A percentile compares a stretch with the other conserved stretches of the same genome.
Evolutionary conservation across 2,329 filamentous ascomycete genomes (phyloP).

Genomic region (Lecanicillium sp.): DNA sequence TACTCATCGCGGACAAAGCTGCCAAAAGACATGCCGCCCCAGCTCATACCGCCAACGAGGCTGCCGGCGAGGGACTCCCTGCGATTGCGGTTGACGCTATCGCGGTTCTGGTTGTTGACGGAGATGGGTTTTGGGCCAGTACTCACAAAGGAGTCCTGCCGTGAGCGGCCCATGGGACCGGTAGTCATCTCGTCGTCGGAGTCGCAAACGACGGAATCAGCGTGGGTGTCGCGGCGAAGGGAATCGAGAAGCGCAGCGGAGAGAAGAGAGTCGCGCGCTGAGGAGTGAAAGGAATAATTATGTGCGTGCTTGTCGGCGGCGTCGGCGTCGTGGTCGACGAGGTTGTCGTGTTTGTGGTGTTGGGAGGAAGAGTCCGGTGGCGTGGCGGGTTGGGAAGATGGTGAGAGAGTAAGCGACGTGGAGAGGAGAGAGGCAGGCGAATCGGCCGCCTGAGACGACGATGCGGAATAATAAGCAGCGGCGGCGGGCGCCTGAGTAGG

Average conservation of each 20-base stretch:
- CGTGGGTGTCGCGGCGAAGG: constrained; percentile 21
- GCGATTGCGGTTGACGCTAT: constrained; percentile 49
- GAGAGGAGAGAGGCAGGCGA: constrained; percentile 14
- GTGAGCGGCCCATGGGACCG: constrained; percentile 49
- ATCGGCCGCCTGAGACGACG: constrained; percentile 6
- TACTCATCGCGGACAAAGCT: constrained; percentile 98
- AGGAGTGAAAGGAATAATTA: not conserved
- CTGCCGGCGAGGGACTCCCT: constrained; percentile 59
- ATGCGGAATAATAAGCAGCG: constrained; percentile 18
- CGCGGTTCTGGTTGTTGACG: constrained; percentile 58
- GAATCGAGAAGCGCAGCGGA: constrained; percentile 21
- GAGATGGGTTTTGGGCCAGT: constrained; percentile 61
- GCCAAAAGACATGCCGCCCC: constrained; percentile 91
- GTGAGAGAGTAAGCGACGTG: constrained; percentile 18
- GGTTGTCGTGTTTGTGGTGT: constrained; percentile 17
- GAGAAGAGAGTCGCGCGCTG: constrained; percentile 17
- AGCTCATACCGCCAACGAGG: constrained; percentile 81
- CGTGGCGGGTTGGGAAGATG: constrained; percentile 20
- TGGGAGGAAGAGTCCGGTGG: constrained; percentile 14
- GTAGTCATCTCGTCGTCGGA: constrained; percentile 48
- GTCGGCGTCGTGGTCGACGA: constrained; percentile 19
- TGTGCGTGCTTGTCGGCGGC: constrained; percentile 16
- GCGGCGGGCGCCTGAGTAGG: constrained; percentile 19
- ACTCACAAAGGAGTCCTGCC: constrained; percentile 61
- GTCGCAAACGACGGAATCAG: constrained; percentile 22